Base-by-base conservation (phyloP, 1,284 basidiomycete genomes). In the Omphalotus olearius region DNA sequence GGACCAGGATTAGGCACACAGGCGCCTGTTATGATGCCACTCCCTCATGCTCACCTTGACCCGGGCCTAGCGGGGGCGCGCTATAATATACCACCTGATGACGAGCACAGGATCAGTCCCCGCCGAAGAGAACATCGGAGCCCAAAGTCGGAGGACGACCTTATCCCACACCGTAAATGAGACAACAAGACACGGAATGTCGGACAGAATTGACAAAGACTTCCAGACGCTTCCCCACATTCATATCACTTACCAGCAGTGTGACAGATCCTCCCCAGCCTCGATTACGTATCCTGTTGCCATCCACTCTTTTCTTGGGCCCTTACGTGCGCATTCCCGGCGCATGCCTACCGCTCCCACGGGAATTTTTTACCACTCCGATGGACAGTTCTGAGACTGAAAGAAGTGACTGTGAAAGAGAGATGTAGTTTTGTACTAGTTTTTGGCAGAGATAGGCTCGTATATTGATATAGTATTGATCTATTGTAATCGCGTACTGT, bases 271-370 rank as follows among this genome's bases (percentile, higher is more conserved):
- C 62, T 63, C 64, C 55, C 50, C 50, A 50, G 38, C n/a, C 47
- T 56, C 35, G 46, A 56, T 55, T 57, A 52, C 41, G 43, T 53
- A 43, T 33, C 30, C 45, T 45, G 47, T 49, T 53, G 37, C 33
- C 44, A 50, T 64, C 60, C 60, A 59, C 56, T 63, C 66, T 67
- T 65, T 62, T 54, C 58, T n/a, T n/a, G 38, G 38, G 30, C 4
- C 30, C 30, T 33, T 75, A 75, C 71, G 73, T 74, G 70, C 59
- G 60, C 66, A 73, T 75, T 75, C 73, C 64, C 74, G 68, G 68
- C 66, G 67, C 64, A 65, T 68, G 67, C 66, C 71, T 67, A 72
- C 71, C 62, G 62, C 66, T 71, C 70, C 65, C 71, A 74, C 49
- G 44, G 30, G 35, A 45, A 26, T 69, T 72, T 60, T 60, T 53